A percentile compares a stretch with the other conserved stretches of the same genome.
phyloP scores from a whole-genome alignment of 768 basidiomycete species.

The Pulveroboletus ravenelii region DNA sequence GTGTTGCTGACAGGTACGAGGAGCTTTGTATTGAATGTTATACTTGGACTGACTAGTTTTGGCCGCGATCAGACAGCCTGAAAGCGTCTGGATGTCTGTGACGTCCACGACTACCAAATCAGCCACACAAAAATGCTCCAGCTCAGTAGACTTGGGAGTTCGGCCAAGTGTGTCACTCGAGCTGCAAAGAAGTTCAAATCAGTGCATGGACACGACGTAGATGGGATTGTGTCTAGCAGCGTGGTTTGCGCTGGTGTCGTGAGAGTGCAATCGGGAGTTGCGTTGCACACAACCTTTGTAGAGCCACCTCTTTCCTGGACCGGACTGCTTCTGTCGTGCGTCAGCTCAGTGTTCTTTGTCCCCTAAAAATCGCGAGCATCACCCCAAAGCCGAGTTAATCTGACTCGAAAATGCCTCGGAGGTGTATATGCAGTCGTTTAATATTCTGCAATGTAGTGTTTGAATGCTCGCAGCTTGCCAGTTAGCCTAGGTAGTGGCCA shows the following conservation, averaged over 20 bases:
- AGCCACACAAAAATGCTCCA: not conserved
- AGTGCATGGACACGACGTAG: not conserved
- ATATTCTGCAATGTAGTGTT: no score
- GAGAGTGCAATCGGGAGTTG: not conserved
- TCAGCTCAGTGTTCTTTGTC: not conserved
- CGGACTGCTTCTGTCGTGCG: not conserved
- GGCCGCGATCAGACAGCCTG: constrained; percentile 12
- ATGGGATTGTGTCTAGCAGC: not conserved
- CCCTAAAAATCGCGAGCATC: not conserved
- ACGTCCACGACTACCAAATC: not conserved
- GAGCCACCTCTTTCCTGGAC: not conserved
- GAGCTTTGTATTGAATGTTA: not conserved
- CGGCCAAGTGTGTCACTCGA: no score
- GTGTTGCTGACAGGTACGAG: constrained; percentile 20
- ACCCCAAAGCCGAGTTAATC: not conserved
- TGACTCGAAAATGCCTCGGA: not conserved
- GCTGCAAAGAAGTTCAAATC: not conserved
- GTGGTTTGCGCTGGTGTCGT: not conserved
- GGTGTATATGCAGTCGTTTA: not conserved
- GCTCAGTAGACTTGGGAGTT: no score
- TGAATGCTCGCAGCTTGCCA: no score
- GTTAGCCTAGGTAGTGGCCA: no score
- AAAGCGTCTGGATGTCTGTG: constrained; percentile 2
- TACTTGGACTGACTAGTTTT: not conserved
- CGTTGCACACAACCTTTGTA: not conserved